A percentile compares a stretch with the other conserved stretches of the same genome.
Conservation (phyloP, 2,329 filamentous ascomycete species). For the Calonectria pseudoturangicola region DNA sequence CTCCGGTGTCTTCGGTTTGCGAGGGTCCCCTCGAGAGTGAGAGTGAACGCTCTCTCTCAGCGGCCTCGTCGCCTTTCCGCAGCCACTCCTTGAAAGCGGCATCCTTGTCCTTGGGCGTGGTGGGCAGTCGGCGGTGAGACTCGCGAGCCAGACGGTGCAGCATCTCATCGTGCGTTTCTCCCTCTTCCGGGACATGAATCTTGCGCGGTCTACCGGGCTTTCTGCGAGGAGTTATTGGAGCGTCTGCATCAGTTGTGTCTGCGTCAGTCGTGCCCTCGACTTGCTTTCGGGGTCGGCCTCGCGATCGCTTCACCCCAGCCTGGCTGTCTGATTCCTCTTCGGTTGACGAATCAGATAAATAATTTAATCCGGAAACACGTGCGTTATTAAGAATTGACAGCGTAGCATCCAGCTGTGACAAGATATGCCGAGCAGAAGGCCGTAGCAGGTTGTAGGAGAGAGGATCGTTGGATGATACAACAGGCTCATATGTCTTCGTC, state of each 20-base stretch:
- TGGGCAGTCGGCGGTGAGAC: constrained; percentile 57
- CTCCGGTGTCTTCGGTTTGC: constrained; percentile 43
- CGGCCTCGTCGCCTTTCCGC: constrained; percentile 55
- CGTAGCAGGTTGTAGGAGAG: constrained; percentile 77
- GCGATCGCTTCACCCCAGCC: constrained; percentile 51
- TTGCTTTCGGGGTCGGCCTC: constrained; percentile 54
- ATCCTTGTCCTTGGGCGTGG: constrained; percentile 52
- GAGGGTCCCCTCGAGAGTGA: constrained; percentile 44
- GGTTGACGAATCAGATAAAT: constrained; percentile 63
- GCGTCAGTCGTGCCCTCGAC: constrained; percentile 28
- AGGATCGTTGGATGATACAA: constrained; percentile 82
- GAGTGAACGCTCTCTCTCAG: constrained; percentile 44
- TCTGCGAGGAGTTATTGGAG: constrained; percentile 38
- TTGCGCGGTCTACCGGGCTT: constrained; percentile 65
- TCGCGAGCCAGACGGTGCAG: constrained; percentile 68
- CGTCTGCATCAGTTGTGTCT: constrained; percentile 40
- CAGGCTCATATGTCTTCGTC: constrained; percentile 65
- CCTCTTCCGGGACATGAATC: constrained; percentile 61
- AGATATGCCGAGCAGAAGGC: constrained; percentile 81
- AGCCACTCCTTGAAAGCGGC: constrained; percentile 60
- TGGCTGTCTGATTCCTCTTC: constrained; percentile 60
- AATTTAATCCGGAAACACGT: constrained; percentile 69
- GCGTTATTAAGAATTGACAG: constrained; percentile 82
- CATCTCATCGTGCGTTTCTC: constrained; percentile 69
- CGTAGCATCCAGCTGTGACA: constrained; percentile 81